Base-by-base conservation (phyloP, 352 stramenopile species). In the Phytophthora vignae region DNA sequence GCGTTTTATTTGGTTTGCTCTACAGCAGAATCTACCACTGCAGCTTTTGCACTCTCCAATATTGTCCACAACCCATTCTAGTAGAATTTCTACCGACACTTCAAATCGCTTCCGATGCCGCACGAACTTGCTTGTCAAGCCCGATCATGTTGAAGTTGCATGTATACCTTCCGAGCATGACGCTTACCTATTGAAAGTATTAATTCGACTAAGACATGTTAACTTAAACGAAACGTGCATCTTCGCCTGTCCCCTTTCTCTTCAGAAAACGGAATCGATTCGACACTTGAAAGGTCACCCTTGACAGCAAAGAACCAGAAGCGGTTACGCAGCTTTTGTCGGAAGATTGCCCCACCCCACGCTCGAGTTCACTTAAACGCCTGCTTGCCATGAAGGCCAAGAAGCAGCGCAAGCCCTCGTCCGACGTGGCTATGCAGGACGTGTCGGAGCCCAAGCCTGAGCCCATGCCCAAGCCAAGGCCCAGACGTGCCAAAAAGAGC, bases 401-500 rank as follows among this genome's bases (percentile, higher is more conserved):
- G 61, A 60, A 72, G 21, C 49, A 67, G 55, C 44, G 40, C 53
- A 69, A 69, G 22, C 25, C 46, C 11, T 12, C 33, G 8, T 5
- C 42, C 17, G 70, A 76, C 65, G 60, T 71, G 36, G 25, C 40
- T 10, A 77, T 80, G 69, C 6, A 49, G 52, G 69, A 77, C 54
- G 44, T 55, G 9, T 58, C 54, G n/a, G 29, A 50, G 42, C 8
- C 48, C 5, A 67, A 68, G 38, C 19, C 42, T 4, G 29, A 50
- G 49, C 12, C 48, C 5, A 67, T 64, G 38, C 19, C 42, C 8
- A 63, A 53, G n/a, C 58, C 53, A 9, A 58, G 50, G 7, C 49
- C 44, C n/a, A 55, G 55, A 25, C 42, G 42, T 12, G 14, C 36
- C n/a, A 71, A 62, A 27, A 76, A 70, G 29, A 25, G 14, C 14